Evolutionary conservation across 768 basidiomycete genomes (phyloP).

Genomic region (Tulasnella sp.): DNA sequence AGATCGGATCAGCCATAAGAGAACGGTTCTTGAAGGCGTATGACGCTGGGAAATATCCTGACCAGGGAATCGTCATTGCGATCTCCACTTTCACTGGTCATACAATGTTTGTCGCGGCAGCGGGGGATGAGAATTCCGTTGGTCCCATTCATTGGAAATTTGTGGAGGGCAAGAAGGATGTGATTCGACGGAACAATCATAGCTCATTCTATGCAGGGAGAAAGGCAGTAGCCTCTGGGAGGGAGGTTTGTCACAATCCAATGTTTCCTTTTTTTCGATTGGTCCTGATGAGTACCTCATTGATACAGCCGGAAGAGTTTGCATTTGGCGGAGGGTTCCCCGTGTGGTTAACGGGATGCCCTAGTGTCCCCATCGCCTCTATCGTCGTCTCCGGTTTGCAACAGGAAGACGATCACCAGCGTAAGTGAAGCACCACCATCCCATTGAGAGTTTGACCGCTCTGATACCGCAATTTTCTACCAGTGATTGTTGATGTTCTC

Average conservation of each 20-base stretch:
- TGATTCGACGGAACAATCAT: constrained; percentile 16
- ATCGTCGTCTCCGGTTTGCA: constrained; percentile 17
- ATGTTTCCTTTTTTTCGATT: background rate
- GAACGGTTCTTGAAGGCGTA: constrained; percentile 12
- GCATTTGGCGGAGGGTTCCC: constrained; percentile 17
- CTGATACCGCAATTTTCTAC: background rate
- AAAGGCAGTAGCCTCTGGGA: constrained; percentile 10
- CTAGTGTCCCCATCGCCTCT: constrained; percentile 10
- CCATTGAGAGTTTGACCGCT: background rate
- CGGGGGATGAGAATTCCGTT: constrained; percentile 13
- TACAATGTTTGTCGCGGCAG: constrained; percentile 15
- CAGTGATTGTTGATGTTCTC: constrained; percentile 17
- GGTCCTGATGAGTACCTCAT: background rate
- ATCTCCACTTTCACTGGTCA: constrained; percentile 19
- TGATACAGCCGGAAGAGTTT: background rate
- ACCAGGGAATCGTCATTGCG: constrained; percentile 18
- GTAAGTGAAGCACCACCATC: background rate
- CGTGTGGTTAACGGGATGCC: constrained; percentile 17
- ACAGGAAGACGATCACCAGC: constrained; percentile 18
- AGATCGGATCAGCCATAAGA: constrained; percentile 16
- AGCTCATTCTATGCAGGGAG: constrained; percentile 17
- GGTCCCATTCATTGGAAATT: constrained; percentile 19
- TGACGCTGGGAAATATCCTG: background rate
- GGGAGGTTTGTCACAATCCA: background rate
- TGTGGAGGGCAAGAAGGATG: constrained; percentile 19